Evolutionary conservation across 208 protist genomes (phyloP), one percentile per base, ranked within the genome.

Genomic region (Kentomonas sorsogonicus): DNA sequence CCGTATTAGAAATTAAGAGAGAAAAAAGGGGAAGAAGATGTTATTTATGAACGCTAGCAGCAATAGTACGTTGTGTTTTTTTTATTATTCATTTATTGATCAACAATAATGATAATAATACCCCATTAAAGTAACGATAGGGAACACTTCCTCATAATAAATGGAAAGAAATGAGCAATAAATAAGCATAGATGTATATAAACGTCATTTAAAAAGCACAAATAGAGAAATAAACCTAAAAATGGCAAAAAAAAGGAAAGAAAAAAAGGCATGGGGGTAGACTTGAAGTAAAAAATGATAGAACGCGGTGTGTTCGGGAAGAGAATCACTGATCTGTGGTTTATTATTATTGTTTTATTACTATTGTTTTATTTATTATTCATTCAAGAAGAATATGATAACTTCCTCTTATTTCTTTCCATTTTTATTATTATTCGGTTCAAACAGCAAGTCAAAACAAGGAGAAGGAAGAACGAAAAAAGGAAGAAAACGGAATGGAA

Each of bases 91-190:
- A 26, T 48, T 6, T 18, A 20, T 18, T 18, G 25, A 48, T 20
- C 16, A 66, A 61, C 40, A 43, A 60, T 22, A 63, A 73, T 38
- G 22, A 53, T 3, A 48, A 29, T 34, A 47, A 31, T 3, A 45
- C 39, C 2, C 22, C n/a, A 25, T 27, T 7, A 13, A 10, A 33
- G 13, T 34, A 33, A 53, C 34, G 13, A 39, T 6, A 39, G 9
- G 34, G 9, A 13, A 39, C 6, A 39, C 34, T 16, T 13, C 34
- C 34, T 39, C 34, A n/a, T n/a, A n/a, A n/a, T n/a, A n/a, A n/a
- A n/a, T n/a, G n/a, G n/a, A n/a, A n/a, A n/a, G n/a, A n/a, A n/a
- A n/a, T n/a, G n/a, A n/a, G n/a, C n/a, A n/a, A n/a, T n/a, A n/a
- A n/a, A n/a, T n/a, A n/a, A n/a, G n/a, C n/a, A n/a, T n/a, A n/a